phyloP scores from a whole-genome alignment of 2,329 filamentous ascomycete species.

The Madurella mycetomatis region DNA sequence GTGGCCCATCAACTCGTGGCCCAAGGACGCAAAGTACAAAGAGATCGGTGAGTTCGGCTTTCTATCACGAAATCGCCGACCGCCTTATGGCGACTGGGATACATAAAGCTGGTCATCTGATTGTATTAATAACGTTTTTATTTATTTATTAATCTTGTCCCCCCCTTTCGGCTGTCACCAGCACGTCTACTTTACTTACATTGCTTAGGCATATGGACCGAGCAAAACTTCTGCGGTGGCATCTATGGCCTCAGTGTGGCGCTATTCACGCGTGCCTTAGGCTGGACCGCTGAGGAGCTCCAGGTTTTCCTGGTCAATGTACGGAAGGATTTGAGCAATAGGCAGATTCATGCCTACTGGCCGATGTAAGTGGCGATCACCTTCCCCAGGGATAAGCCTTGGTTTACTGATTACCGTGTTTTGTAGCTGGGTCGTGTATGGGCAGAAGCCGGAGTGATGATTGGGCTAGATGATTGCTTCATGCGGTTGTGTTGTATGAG shows the following conservation, averaged over 20 bases:
- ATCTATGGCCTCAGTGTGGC: slow-evolving; percentile 28
- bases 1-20: slow-evolving; percentile 19
- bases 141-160: background rate
- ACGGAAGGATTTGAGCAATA: slow-evolving; percentile 17
- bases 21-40: slow-evolving; percentile 12
- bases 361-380: slow-evolving; percentile 13
- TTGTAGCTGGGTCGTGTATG: slow-evolving; percentile 6
- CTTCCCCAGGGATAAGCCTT: too few relatives aligned
- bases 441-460: slow-evolving; percentile 9
- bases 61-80: too few relatives aligned
- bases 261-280: slow-evolving; percentile 25
- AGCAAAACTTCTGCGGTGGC: slow-evolving; percentile 29
- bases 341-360: slow-evolving; percentile 18
- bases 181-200: background rate
- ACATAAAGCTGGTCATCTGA: too few relatives aligned
- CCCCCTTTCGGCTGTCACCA: too few relatives aligned
- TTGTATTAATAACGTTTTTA: too few relatives aligned
- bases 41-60: slow-evolving; percentile 15
- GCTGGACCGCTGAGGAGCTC: slow-evolving; percentile 26
- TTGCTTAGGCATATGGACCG: slow-evolving; percentile 25
- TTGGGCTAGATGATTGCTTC: too few relatives aligned
- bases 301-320: slow-evolving; percentile 17
- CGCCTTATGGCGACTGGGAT: too few relatives aligned
- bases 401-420: background rate
- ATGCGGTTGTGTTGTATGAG: too few relatives aligned